A percentile compares a stretch with the other conserved stretches of the same genome.
Evolutionary conservation across 768 basidiomycete genomes (phyloP).

Genomic region (Pleurotus sapidus): DNA sequence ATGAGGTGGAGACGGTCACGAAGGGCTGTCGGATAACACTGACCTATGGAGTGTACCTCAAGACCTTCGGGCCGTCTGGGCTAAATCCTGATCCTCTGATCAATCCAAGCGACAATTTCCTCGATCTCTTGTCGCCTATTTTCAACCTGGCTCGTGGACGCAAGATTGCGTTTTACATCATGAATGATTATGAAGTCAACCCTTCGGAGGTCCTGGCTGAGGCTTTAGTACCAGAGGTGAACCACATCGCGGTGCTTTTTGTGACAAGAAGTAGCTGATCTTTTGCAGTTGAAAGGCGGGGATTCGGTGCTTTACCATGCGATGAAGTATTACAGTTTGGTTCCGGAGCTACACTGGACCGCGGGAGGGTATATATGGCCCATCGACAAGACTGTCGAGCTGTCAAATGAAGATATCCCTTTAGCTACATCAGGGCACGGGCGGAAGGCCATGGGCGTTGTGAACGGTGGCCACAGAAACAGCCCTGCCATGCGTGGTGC

Average conservation of each 20-base stretch:
- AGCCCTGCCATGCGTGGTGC: conserved; percentile 40
- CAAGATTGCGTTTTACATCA: conserved; percentile 71
- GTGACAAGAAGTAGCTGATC: not conserved
- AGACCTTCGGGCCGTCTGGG: conserved; percentile 57
- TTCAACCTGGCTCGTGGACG: conserved; percentile 70
- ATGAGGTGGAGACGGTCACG: conserved; percentile 68
- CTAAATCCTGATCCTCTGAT: conserved; percentile 60
- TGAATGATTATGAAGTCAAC: conserved; percentile 65
- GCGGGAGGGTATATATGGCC: conserved; percentile 86
- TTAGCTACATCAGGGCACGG: conserved; percentile 15
- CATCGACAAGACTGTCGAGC: conserved; percentile 63
- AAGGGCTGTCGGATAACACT: conserved; percentile 69
- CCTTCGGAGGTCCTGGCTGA: conserved; percentile 71
- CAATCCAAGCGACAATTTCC: conserved; percentile 69
- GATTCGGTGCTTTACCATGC: conserved; percentile 77
- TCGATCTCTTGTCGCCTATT: conserved; percentile 69
- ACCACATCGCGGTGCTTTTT: conserved; percentile 20
- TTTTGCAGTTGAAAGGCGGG: conserved; percentile 64
- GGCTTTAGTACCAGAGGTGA: conserved; percentile 64
- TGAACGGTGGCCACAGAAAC: conserved; percentile 17
- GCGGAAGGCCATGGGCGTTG: conserved; percentile 18
- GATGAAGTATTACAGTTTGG: conserved; percentile 71
- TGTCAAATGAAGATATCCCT: conserved; percentile 17
- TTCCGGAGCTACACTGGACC: conserved; percentile 74
- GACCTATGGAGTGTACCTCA: conserved; percentile 70